Percentiles rank a stretch among this genome's conserved stretches.
Conservation (phyloP, 306 rosid species). For the Prunus mira region DNA sequence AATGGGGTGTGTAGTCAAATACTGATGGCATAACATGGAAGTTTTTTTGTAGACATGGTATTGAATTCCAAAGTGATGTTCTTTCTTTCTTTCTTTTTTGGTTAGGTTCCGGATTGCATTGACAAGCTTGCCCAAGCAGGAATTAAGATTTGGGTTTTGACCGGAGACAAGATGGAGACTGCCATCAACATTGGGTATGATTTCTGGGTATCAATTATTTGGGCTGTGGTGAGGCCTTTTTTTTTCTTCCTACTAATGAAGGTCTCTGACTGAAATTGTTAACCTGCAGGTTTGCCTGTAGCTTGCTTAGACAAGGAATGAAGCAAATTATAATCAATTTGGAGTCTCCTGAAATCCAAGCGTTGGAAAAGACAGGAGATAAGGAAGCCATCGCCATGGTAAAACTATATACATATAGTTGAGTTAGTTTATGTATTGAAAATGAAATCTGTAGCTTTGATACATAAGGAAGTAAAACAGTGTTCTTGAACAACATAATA, state of each 20-base stretch:
- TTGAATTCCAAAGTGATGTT: constrained; percentile 20
- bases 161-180: constrained; percentile 99
- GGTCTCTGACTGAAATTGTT: constrained; percentile 36
- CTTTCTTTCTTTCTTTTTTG: constrained; percentile 33
- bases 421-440: neutral
- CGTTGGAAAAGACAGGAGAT: constrained; percentile 75
- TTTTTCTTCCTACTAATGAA: neutral
- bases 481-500: neutral
- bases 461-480: neutral
- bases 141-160: constrained; percentile 98
- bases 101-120: constrained; percentile 87
- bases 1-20: constrained; percentile 68
- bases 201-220: constrained; percentile 4
- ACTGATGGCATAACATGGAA: neutral
- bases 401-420: constrained; percentile 8
- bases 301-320: constrained; percentile 98
- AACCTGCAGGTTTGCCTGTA: constrained; percentile 79
- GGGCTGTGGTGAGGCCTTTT: constrained; percentile 9
- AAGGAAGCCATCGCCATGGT: constrained; percentile 61
- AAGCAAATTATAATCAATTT: constrained; percentile 75
- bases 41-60: constrained; percentile 6
- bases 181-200: constrained; percentile 94
- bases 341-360: constrained; percentile 64
- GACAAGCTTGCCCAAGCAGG: constrained; percentile 98
- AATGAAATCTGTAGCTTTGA: neutral